Conservation (phyloP, 805 yeast species). For the Metschnikowia koreensis region DNA sequence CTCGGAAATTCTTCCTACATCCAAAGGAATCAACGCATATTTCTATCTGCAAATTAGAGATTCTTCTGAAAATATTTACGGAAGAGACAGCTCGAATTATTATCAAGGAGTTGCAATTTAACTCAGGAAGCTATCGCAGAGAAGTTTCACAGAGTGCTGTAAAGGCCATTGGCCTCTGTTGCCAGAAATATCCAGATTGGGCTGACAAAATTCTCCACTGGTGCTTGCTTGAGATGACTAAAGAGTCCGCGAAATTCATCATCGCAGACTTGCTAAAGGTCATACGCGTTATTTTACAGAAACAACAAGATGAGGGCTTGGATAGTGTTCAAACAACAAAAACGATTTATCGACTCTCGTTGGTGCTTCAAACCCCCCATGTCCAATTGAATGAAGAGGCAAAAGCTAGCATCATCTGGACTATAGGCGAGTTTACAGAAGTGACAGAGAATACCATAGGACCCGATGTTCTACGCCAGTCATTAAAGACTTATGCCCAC, state of each 20-base stretch:
- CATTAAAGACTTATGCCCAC: conserved; percentile 50
- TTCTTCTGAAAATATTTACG: conserved; percentile 56
- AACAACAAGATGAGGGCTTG: conserved; percentile 25
- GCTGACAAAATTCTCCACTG: conserved; percentile 58
- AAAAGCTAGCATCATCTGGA: conserved; percentile 83
- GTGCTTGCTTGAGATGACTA: conserved; percentile 52
- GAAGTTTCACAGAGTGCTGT: conserved; percentile 47
- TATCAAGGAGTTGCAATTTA: conserved; percentile 62
- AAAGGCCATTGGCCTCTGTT: conserved; percentile 60
- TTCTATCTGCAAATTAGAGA: conserved; percentile 55
- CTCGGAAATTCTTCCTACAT: conserved; percentile 51
- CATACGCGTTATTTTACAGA: conserved; percentile 68
- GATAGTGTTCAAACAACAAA: conserved; percentile 41
- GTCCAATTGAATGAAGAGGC: conserved; percentile 45
- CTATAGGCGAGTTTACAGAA: conserved; percentile 75
- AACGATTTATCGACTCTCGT: conserved; percentile 51
- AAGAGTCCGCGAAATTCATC: conserved; percentile 22
- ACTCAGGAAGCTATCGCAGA: conserved; percentile 33
- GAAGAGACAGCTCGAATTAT: conserved; percentile 53
- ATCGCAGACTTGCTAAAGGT: conserved; percentile 70
- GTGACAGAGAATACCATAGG: conserved; percentile 45
- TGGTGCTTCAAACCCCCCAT: conserved; percentile 8
- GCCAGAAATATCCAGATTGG: conserved; percentile 48
- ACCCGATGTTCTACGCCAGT: conserved; percentile 70
- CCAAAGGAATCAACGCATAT: conserved; percentile 50